Base-by-base conservation (phyloP, 139 green algal genomes). In the Volvox reticuliferus region DNA sequence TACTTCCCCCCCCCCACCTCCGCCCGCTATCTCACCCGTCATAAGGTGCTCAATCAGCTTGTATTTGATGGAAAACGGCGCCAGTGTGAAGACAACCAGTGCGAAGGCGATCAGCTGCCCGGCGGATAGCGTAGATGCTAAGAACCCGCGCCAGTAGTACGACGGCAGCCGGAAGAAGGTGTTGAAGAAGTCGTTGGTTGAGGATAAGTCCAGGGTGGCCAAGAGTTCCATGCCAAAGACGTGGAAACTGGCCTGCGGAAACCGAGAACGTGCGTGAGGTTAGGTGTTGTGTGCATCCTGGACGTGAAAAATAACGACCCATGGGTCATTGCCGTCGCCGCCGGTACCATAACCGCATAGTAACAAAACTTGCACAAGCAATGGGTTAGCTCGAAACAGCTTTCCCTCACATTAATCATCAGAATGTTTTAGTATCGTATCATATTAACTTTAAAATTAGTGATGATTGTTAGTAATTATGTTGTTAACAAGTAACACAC, bases 191-290 rank as follows among this genome's bases (percentile, higher is more conserved):
- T 96, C 93, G 92, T 97, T 97, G 89, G 97, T 98, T 71, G 92
- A 76, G 0, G 78, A 16, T n/a, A 99, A 88, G 92, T 98, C 95
- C 28, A 99, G 94, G 79, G 94, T 93, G 14, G 95, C 95, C 24
- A 99, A 93, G 33, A 99, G 95, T 95, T 98, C 97, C 97, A 99
- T 99, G 81, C 97, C 97, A 92, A 99, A 98, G 33, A 98, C 94
- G 82, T 99, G 96, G 92, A 99, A 99, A 0, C 94, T 91, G 33
- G 96, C 96, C 94, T 98, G 95, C 18, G 32, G 26, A 32, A 55
- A 55, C 44, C 9, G 44, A 55, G 44, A 55, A 55, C 5, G 44
- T 5, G 9, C 44, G 44, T 55, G 44, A 5, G 44, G n/a, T n/a
- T n/a, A 55, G 44, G 44, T 55, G 9, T 55, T 55, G 44, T 9